Conservation (phyloP, 805 yeast genomes). For the Ogataea saltuana region DNA sequence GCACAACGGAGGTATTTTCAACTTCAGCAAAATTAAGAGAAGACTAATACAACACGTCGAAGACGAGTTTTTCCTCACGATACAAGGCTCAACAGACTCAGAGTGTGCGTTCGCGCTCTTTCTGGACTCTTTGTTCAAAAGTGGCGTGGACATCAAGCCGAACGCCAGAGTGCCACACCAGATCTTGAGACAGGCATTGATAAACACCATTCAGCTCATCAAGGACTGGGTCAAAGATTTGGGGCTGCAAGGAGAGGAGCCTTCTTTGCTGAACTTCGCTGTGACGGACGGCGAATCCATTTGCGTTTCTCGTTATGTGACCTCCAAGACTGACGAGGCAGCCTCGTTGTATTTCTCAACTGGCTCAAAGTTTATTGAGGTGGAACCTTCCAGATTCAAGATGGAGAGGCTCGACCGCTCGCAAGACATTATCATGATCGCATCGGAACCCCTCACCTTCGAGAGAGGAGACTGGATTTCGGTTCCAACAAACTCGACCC, state of each 20-base stretch:
- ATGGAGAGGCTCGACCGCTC: constrained; percentile 94
- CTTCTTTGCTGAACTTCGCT: constrained; percentile 89
- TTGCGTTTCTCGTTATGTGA: constrained; percentile 84
- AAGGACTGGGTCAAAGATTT: constrained; percentile 77
- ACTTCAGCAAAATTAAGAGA: constrained; percentile 73
- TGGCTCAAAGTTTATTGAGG: constrained; percentile 88
- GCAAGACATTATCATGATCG: constrained; percentile 91
- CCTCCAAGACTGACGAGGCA: constrained; percentile 90
- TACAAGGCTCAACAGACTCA: constrained; percentile 95
- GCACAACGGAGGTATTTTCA: constrained; percentile 93
- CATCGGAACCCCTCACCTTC: constrained; percentile 94
- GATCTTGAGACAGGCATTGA: constrained; percentile 64
- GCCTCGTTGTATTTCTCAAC: constrained; percentile 94
- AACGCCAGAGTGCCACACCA: constrained; percentile 42
- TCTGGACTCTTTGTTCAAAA: constrained; percentile 68
- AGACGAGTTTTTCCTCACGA: constrained; percentile 74
- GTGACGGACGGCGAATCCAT: constrained; percentile 90
- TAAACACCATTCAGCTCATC: constrained; percentile 70
- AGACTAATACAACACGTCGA: constrained; percentile 67
- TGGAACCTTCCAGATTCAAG: constrained; percentile 85
- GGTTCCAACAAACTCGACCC: constrained; percentile 86
- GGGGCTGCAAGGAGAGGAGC: constrained; percentile 53
- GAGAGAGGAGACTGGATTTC: constrained; percentile 98
- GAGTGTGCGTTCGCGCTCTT: constrained; percentile 93
- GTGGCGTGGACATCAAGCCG: constrained; percentile 69